Evolutionary conservation across 2,329 filamentous ascomycete genomes (phyloP).

Genomic region (Incumbomyces delicatus): DNA sequence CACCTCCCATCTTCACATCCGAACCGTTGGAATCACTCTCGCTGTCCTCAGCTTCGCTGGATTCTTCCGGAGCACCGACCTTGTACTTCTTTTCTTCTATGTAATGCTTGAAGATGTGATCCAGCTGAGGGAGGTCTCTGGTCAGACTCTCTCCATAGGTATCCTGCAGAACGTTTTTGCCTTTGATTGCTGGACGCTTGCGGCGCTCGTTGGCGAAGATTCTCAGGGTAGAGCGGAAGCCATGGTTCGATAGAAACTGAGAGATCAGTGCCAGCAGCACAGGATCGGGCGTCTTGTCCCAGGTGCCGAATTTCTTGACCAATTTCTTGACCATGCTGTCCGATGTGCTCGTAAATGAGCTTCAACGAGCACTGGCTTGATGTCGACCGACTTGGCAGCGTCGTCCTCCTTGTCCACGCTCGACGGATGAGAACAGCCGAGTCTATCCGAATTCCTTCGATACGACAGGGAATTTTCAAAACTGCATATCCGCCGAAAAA

Average conservation of each 20-base stretch:
- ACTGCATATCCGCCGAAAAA: too few relatives aligned
- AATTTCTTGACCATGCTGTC: slow-evolving; percentile 1
- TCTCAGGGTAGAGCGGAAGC: slow-evolving; percentile 1
- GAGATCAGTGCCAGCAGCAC: slow-evolving; percentile 3
- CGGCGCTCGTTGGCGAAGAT: slow-evolving; percentile 5
- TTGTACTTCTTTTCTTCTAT: background rate
- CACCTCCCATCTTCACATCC: slow-evolving; percentile 4
- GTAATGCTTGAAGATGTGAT: slow-evolving; percentile 4
- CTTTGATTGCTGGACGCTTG: background rate
- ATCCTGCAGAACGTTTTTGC: background rate
- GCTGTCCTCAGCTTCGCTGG: background rate
- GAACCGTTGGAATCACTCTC: background rate
- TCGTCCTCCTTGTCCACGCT: too few relatives aligned
- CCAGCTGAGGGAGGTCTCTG: slow-evolving; percentile 1
- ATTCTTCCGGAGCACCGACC: background rate
- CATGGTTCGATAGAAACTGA: slow-evolving; percentile 7
- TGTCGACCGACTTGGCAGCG: too few relatives aligned
- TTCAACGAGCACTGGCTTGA: too few relatives aligned
- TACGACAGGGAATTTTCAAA: too few relatives aligned
- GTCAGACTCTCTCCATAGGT: slow-evolving; percentile 3
- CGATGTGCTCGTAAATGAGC: too few relatives aligned
- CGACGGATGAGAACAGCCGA: too few relatives aligned
- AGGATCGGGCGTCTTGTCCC: slow-evolving; percentile 1
- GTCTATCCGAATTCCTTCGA: too few relatives aligned
- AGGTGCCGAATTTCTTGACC: background rate